A percentile compares a stretch with the other conserved stretches of the same genome.
These are phyloP conservation scores for Diplodia seriata DNA, from an alignment of 2,329 filamentous ascomycete species.

Conservation along the genomic window DNA sequence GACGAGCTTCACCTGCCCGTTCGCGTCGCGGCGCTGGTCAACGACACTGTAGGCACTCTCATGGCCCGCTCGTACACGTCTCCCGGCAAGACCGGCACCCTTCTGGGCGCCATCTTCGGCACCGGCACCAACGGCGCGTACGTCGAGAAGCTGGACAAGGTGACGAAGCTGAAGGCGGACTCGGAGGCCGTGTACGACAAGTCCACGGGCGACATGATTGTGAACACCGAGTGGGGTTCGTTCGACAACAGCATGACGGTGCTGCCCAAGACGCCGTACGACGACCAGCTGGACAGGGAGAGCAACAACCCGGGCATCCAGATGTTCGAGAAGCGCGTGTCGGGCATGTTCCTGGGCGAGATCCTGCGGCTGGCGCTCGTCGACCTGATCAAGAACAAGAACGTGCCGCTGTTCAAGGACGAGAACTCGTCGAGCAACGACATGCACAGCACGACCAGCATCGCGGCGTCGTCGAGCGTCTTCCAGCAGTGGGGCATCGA, in stretches of 20 bases:
- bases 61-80: constrained; percentile 98
- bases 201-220: constrained; percentile 90
- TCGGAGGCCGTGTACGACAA: constrained; percentile 70
- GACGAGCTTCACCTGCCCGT: constrained; percentile 86
- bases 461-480: constrained; percentile 70
- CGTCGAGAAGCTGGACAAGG: constrained; percentile 85
- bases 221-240: constrained; percentile 98
- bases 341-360: constrained; percentile 97
- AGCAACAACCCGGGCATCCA: constrained; percentile 93
- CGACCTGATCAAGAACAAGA: constrained; percentile 71
- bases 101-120: constrained; percentile 96
- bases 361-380: constrained; percentile 82
- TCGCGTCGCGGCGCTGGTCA: constrained; percentile 92
- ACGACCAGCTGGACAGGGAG: constrained; percentile 76
- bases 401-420: constrained; percentile 76
- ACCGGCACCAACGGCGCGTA: constrained; percentile 98
- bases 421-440: constrained; percentile 75
- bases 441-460: constrained; percentile 70
- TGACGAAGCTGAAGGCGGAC: constrained; percentile 72
- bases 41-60: constrained; percentile 95
- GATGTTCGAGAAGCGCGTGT: constrained; percentile 99
- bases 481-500: constrained; percentile 88
- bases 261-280: constrained; percentile 84
- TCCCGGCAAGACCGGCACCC: constrained; percentile 81
- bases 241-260: constrained; percentile 94